phyloP scores from a whole-genome alignment of 768 basidiomycete species.

The Panaeolus papilionaceus region DNA sequence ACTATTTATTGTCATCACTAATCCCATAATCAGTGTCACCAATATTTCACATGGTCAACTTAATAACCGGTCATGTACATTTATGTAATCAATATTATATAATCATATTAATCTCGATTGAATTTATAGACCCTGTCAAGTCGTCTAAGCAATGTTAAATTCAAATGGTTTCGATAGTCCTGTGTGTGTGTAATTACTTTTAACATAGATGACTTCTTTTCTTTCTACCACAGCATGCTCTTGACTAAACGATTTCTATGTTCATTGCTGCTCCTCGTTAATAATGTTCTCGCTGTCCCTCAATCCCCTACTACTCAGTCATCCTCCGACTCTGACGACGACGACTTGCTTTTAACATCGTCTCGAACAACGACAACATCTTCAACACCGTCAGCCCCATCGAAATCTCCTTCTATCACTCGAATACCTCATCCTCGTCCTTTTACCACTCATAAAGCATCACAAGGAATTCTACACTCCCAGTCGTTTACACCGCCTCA shows the following conservation, averaged over 20 bases:
- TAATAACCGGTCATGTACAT: conserved; percentile 5
- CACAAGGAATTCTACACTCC: background rate
- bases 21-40: conserved; percentile 9
- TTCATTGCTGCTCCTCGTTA: background rate
- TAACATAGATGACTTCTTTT: background rate
- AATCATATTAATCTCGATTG: background rate
- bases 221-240: background rate
- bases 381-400: background rate
- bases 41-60: conserved; percentile 11
- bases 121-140: background rate
- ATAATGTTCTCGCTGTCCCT: background rate
- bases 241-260: background rate
- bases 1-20: background rate
- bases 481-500: background rate
- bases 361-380: background rate
- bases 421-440: background rate
- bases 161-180: background rate
- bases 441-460: background rate
- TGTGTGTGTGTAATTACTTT: background rate
- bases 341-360: background rate
- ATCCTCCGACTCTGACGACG: background rate
- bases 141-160: background rate
- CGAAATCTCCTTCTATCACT: background rate
- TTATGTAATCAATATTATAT: conserved; percentile 1
- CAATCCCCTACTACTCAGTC: background rate